Base-by-base conservation (phyloP, 805 yeast species). In the Blastobotrys muscicola region DNA sequence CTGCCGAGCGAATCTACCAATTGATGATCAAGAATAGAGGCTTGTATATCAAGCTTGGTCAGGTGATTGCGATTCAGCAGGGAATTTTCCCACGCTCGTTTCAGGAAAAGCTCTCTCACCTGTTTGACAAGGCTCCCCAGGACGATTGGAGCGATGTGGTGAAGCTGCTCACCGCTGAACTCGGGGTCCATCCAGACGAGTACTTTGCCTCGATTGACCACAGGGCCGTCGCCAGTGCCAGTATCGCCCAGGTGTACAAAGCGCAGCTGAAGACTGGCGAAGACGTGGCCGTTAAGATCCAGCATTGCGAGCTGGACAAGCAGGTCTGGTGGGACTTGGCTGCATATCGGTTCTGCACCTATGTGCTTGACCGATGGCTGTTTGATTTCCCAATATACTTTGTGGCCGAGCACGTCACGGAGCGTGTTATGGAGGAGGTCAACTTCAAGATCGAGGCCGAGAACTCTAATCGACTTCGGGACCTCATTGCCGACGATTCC, bases 171-270 rank as follows among this genome's bases (percentile, higher is more conserved):
- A 54, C 58, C 10, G 46, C 52, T 4, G 61, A 57, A 32, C 53
- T 70, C 15, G 75, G 76, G 8, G 59, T 67, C n/a, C 54, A 74
- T 4, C 69, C 74, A 2, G 59, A 54, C 1, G 68, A 72, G 39
- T 57, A 70, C 1, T 62, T 79, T 43, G 71, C 70, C 2, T 47
- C 49, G 6, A 65, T 83, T 33, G 80, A 78, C 30, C 74, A 71
- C 47, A 53, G 39, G 1, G 85, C 90, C 1, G 65, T 81, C 12
- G 92, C 90, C 1, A 76, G 85, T 57, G 94, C 90, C 0, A 84
- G 95, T 1, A 70, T 90, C 50, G 97, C 97, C 0, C 98, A 90
- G 58, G 98, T 90, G 4, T 97, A 90, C 64, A 66, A 70, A 29
- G 98, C 92, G 0, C 71, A 61, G 3, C 60, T 89, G 43, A 72